Percentiles rank a stretch among this genome's conserved stretches.
phyloP scores from a whole-genome alignment of 1,284 basidiomycete genomes.

The Moniliophthora roreri region DNA sequence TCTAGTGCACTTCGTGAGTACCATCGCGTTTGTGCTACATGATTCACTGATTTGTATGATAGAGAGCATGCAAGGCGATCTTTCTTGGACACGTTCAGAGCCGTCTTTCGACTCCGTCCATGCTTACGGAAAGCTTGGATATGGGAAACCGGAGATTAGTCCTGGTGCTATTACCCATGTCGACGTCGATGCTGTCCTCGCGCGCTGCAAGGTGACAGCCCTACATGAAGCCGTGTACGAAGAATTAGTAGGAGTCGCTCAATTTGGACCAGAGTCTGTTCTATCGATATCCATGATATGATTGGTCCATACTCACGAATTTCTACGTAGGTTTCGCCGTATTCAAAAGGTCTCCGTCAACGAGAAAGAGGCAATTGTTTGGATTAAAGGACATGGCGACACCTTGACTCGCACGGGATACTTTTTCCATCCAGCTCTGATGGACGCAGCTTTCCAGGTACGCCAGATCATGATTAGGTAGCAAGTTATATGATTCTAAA shows the following conservation, averaged over 20 bases:
- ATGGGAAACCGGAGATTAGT: slow-evolving; percentile 15
- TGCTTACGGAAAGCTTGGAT: slow-evolving; percentile 20
- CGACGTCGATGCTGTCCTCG: slow-evolving; percentile 16
- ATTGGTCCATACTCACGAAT: not conserved
- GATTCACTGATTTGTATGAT: too few species aligned
- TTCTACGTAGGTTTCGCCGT: slow-evolving; percentile 2
- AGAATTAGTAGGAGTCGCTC: slow-evolving; percentile 9
- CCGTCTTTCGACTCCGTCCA: slow-evolving; percentile 18
- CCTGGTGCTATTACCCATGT: slow-evolving; percentile 13
- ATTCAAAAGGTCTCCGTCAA: slow-evolving; percentile 1
- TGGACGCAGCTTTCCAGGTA: slow-evolving; percentile 7
- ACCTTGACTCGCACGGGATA: slow-evolving; percentile 4
- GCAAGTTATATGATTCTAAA: too few species aligned
- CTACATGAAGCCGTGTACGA: slow-evolving; percentile 15
- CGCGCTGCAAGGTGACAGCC: slow-evolving; percentile 10
- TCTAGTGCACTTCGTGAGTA: slow-evolving; percentile 2
- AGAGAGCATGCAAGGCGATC: slow-evolving; percentile 2
- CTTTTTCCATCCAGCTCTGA: slow-evolving; percentile 3
- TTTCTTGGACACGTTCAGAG: not conserved
- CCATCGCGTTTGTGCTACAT: not conserved
- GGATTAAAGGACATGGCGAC: slow-evolving; percentile 4
- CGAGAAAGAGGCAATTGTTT: not conserved
- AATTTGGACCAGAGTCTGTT: slow-evolving; percentile 21
- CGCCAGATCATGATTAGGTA: not conserved
- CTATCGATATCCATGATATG: not conserved